Evolutionary conservation across 768 basidiomycete genomes (phyloP), one percentile per base, ranked within the genome.

Genomic region (Leccinum subgranulosum): DNA sequence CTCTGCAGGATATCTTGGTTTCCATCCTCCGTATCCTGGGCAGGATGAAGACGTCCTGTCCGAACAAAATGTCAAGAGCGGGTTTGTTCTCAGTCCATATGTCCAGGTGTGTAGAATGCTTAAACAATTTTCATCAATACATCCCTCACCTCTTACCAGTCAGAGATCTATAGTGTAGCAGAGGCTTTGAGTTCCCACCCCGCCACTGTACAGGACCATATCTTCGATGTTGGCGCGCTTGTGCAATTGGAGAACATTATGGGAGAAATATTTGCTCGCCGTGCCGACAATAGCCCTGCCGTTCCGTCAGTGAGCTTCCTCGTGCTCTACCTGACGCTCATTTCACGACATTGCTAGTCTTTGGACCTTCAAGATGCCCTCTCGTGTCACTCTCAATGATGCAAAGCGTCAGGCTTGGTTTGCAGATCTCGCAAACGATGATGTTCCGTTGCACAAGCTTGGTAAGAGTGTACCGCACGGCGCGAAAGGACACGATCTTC

Each of bases 381-480:
- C 86, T n/a, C 76, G 92, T 63, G 89, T 91, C 6, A 93, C 92
- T 1, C 74, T 89, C 12, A 92, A 88, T 52, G 90, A 92, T 62
- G 74, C 84, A 6, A 90, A 89, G 68, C 80, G 88, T n/a, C 81
- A 86, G 56, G 78, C 86, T 7, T 94, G 92, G 92, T 90, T 92
- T 66, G 80, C 83, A 8, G 90, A 92, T 65, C 81, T 94, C 11
- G 90, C 92, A 12, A 84, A 93, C 61, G 84, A 90, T 1, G 79
- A 85, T 31, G 87, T 94, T 14, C 92, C 92, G 5, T 77, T 94
- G 15, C 77, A 87, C 66, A 92, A 90, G 67, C 76, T 94, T 10
- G 88, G 88, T 6, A 92, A 91, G 73, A 90, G 84, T 67, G 88
- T 94, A 5, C 92, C 92, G 3, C 90, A 94, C 66, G 90, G 90